Percentiles rank a stretch among this genome's conserved stretches.
phyloP scores from a whole-genome alignment of 1,284 basidiomycete genomes.

The Malassezia japonica region DNA sequence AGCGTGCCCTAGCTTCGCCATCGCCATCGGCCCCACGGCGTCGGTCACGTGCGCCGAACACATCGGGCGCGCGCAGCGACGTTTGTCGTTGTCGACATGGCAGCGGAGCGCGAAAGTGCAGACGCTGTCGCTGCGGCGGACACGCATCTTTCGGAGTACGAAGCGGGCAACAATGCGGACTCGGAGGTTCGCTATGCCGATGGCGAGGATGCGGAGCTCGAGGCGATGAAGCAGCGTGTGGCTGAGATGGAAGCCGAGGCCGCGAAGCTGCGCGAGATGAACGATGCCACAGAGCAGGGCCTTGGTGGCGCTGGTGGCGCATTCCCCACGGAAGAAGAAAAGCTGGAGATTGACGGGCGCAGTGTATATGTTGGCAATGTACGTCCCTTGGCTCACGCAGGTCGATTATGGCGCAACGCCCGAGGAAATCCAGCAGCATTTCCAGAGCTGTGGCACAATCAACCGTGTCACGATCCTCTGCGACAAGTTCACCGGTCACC shows the following conservation, averaged over 20 bases:
- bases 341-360: constrained; percentile 66
- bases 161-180: not conserved
- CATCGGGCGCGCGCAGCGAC: not conserved
- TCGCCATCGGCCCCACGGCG: too few relatives aligned
- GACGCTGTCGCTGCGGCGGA: constrained; percentile 1
- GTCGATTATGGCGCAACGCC: constrained; percentile 96
- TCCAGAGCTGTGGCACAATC: constrained; percentile 93
- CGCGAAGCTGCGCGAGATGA: constrained; percentile 76
- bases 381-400: constrained; percentile 54
- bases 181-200: constrained; percentile 18
- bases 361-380: constrained; percentile 97
- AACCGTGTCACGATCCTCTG: constrained; percentile 98
- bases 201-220: constrained; percentile 50
- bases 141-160: constrained; percentile 7
- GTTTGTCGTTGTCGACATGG: not conserved
- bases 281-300: constrained; percentile 67
- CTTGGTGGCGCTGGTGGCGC: constrained; percentile 54
- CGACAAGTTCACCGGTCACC: constrained; percentile 99
- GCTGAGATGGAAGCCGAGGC: constrained; percentile 82
- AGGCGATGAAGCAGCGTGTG: constrained; percentile 67
- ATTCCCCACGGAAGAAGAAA: constrained; percentile 42
- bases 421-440: constrained; percentile 95
- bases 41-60: not conserved
- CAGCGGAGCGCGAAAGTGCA: not conserved
- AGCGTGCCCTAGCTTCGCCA: too few relatives aligned